Evolutionary conservation across 78 protist species (phyloP), one percentile per base, ranked within the genome.

Genomic region (Capsaspora owczarzaki): DNA sequence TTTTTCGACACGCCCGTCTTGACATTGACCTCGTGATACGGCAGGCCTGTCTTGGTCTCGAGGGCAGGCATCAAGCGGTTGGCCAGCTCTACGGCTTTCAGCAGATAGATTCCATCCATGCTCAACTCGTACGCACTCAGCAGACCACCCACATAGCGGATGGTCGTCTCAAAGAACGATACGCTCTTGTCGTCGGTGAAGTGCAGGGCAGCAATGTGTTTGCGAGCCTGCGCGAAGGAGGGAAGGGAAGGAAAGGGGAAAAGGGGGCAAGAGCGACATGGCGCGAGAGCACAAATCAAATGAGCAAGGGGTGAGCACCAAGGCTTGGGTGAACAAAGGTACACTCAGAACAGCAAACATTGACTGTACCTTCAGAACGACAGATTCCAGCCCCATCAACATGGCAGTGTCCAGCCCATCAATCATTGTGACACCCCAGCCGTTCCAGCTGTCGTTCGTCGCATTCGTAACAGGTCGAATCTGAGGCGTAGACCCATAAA

Each of bases 141-240:
- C 51, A 92, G 82, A 14, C 95, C 95, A 5, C 95, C 95, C 35
- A 92, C 33, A 43, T 29, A 2, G 29, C 95, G 86, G 41, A 92
- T 91, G 66, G 82, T 81, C 25, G 90, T 89, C 86, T 92, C 95
- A 44, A 91, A 91, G 40, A 82, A 2, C 27, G 78, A 66, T 2
- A 81, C 25, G 51, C 25, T 5, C 5, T 46, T 14, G 12, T 46
- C 51, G 51, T 46, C 51, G 51, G 25, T 14, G 51, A 46, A 46
- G 12, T 46, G 5, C 25, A 46, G 51, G 12, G 51, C 12, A 12
- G 51, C 51, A 12, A 46, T 12, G 51, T 25, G n/a, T n/a, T n/a
- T n/a, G n/a, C n/a, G n/a, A n/a, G n/a, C n/a, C n/a, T n/a, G n/a
- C n/a, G n/a, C n/a, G n/a, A n/a, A n/a, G n/a, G n/a, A n/a, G n/a